Conservation (phyloP, 257 asterid species). For the Linderniella brevidens region DNA sequence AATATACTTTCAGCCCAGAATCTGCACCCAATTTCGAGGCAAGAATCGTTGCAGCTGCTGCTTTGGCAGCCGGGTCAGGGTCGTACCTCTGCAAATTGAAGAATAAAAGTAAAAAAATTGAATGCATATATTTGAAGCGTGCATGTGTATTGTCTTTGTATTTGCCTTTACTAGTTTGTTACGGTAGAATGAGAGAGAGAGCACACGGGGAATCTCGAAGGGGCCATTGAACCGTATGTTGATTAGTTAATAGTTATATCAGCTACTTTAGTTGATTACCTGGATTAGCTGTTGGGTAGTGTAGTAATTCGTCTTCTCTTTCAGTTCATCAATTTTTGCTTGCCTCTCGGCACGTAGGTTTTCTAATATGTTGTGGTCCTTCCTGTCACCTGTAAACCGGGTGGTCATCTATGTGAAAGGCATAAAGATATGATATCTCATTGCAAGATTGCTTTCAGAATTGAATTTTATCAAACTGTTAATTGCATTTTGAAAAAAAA, state of each 20-base stretch:
- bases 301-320: slow-evolving; percentile 84
- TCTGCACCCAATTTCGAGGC: slow-evolving; percentile 67
- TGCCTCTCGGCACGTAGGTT: slow-evolving; percentile 74
- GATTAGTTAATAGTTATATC: not conserved
- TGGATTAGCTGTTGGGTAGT: slow-evolving; percentile 78
- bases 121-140: not conserved
- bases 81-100: slow-evolving; percentile 40
- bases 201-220: not conserved
- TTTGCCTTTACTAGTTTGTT: no score
- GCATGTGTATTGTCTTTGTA: no score
- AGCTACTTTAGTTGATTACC: slow-evolving; percentile 23
- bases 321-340: slow-evolving; percentile 76
- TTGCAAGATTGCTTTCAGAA: no score
- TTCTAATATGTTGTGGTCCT: slow-evolving; percentile 63
- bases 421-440: no score
- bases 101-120: not conserved
- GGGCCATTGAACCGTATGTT: not conserved
- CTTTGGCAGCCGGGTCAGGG: slow-evolving; percentile 69
- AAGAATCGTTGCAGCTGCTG: slow-evolving; percentile 59
- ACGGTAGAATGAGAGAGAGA: no score
- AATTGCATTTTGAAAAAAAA: no score
- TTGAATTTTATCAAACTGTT: no score
- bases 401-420: not conserved
- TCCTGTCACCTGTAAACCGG: slow-evolving; percentile 40
- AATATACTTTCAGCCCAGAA: slow-evolving; percentile 39